A percentile compares a stretch with the other conserved stretches of the same genome.
phyloP scores from a whole-genome alignment of 2,329 filamentous ascomycete species.

The Fusarium chuoi region DNA sequence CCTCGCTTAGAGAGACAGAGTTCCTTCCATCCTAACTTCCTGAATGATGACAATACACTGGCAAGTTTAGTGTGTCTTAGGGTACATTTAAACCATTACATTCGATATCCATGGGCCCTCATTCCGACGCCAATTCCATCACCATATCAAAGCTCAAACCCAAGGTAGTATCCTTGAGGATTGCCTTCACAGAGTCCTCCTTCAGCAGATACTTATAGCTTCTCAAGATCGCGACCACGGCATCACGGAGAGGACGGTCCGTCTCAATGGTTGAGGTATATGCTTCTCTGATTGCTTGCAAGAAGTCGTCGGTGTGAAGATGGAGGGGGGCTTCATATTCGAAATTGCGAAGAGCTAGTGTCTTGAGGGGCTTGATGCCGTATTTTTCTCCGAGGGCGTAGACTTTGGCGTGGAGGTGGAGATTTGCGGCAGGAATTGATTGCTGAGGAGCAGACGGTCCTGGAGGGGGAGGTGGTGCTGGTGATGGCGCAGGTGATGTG shows the following conservation, averaged over 20 bases:
- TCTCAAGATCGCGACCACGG: not conserved
- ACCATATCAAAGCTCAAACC: not conserved
- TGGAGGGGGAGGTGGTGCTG: not conserved
- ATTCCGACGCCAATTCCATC: not conserved
- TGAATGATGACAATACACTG: rapidly evolving
- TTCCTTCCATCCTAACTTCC: no score
- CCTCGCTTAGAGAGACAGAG: no score
- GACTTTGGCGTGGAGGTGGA: not conserved
- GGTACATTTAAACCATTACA: rapidly evolving
- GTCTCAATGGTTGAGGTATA: not conserved
- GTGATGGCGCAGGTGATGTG: not conserved
- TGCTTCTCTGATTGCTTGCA: rapidly evolving
- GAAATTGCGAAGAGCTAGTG: rapidly evolving
- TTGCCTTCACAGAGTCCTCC: rapidly evolving
- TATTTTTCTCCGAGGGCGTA: not conserved
- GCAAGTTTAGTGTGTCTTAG: rapidly evolving
- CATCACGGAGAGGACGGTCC: not conserved
- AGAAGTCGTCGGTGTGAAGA: not conserved
- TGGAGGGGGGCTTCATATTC: rapidly evolving
- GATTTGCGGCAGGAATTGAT: rapidly evolving
- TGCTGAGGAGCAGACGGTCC: rapidly evolving
- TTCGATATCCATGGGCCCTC: not conserved
- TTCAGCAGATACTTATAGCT: rapidly evolving
- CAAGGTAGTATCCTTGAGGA: rapidly evolving
- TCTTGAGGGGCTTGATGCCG: not conserved